Evolutionary conservation across 2,329 filamentous ascomycete species (phyloP), one percentile per base, ranked within the genome.

Genomic region (Aspergillus sp.): DNA sequence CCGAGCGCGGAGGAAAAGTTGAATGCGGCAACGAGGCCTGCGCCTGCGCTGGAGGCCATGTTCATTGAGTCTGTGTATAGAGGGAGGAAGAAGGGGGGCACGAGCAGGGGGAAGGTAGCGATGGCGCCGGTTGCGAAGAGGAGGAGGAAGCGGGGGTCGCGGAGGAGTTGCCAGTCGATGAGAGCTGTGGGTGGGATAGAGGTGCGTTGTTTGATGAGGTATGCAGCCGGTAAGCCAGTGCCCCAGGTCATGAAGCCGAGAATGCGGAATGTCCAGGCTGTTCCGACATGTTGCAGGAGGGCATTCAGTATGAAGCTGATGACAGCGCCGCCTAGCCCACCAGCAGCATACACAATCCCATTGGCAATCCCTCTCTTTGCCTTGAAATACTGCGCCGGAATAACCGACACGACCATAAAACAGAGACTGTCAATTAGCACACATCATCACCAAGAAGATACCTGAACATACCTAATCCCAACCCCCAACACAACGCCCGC

Each of bases 21-120:
- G 66, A 82, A 85, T 1, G 72, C 79, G 0, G 81, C 81, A 0
- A 84, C 69, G 0, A 84, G 64, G 8, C 67, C 78, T 0, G 81
- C 80, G 0, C 79, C 81, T 0, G 70, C 71, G 6, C 66, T 66
- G 1, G 77, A 71, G 0, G 72, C 69, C 6, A 83, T 63, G 0
- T 77, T 76, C n/a, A 84, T 66, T 0, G 78, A 77, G 4, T 69
- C 62, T 27, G 70, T 71, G 51, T 80, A 81, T 0, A 82, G 64
- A 0, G 79, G 79, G 0, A 83, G 61, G 55, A 82, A 83, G 62
- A 81, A 83, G 0, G 79, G 77, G 0, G 79, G 78, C 0, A 83
- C 78, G 44, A 81, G 74, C 11, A 83, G 70, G 0, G 79, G 75
- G 48, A 83, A 83, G 1, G 77, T 81, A 1, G 70, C 79, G 7